phyloP scores from a whole-genome alignment of 2,329 filamentous ascomycete genomes.

The Cyanodermella asteris region DNA sequence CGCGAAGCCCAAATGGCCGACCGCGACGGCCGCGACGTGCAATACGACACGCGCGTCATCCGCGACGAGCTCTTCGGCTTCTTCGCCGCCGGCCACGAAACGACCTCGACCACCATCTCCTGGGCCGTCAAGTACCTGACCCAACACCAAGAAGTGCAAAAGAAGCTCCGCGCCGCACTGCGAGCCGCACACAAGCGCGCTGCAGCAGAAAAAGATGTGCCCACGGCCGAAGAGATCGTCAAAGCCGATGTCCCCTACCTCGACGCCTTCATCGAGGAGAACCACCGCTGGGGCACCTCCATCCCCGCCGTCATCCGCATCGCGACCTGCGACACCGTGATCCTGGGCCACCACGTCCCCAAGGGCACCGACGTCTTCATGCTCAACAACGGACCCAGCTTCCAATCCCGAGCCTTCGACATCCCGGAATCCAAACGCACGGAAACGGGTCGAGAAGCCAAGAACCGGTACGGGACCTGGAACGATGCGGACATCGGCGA shows the following conservation, averaged over 20 bases:
- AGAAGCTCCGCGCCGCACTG: slow-evolving; percentile 1
- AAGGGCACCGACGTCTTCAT: slow-evolving; percentile 16
- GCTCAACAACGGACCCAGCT: slow-evolving; percentile 8
- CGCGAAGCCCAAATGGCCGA: too few species aligned
- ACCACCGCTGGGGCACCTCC: slow-evolving; percentile 2
- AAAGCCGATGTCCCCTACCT: slow-evolving; percentile 1
- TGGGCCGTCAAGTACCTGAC: slow-evolving; percentile 1
- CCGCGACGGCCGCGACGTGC: too few species aligned
- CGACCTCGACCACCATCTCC: slow-evolving; percentile 1
- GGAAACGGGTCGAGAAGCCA: slow-evolving; percentile 2
- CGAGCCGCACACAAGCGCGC: not conserved
- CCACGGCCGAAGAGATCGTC: slow-evolving; percentile 3
- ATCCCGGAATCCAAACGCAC: slow-evolving; percentile 12
- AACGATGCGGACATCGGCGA: slow-evolving; percentile 1
- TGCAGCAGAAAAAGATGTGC: not conserved
- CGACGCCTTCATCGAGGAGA: slow-evolving; percentile 3
- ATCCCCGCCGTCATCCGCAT: slow-evolving; percentile 2
- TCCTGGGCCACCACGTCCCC: slow-evolving; percentile 16
- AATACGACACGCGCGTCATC: too few species aligned
- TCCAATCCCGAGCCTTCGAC: slow-evolving; percentile 7
- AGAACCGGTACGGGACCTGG: slow-evolving; percentile 1
- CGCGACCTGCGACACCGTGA: slow-evolving; percentile 10
- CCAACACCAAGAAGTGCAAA: slow-evolving; percentile 1
- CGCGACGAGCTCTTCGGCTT: slow-evolving; percentile 1
- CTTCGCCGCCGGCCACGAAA: slow-evolving; percentile 1